Evolutionary conservation across 202 grass and related monocot genomes (phyloP).

Genomic region (Dendrocalamus latiflorus): DNA sequence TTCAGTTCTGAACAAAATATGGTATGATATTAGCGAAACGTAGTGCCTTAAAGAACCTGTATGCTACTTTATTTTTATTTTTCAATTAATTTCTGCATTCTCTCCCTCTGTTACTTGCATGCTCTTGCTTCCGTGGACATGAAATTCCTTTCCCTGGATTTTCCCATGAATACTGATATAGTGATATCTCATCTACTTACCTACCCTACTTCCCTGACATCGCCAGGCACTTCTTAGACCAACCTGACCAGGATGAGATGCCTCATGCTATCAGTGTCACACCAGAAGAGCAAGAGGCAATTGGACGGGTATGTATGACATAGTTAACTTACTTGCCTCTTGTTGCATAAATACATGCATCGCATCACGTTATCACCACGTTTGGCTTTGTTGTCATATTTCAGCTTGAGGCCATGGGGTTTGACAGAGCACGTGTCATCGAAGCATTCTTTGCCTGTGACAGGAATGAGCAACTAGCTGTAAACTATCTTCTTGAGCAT

Average conservation of each 20-base stretch:
- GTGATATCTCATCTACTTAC: slow-evolving; percentile 8
- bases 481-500: slow-evolving; percentile 93
- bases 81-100: neutral
- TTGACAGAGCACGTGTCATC: slow-evolving; percentile 68
- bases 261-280: slow-evolving; percentile 85
- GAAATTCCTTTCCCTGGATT: neutral
- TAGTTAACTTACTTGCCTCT: neutral
- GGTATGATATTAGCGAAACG: neutral
- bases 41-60: neutral
- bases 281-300: slow-evolving; percentile 76
- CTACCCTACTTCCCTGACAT: neutral
- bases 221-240: slow-evolving; percentile 62
- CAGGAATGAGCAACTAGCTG: slow-evolving; percentile 88
- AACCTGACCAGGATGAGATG: slow-evolving; percentile 83
- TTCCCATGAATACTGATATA: neutral
- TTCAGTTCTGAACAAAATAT: neutral
- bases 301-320: slow-evolving; percentile 55
- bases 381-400: neutral
- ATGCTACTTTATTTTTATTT: neutral
- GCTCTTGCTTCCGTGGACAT: neutral
- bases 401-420: slow-evolving; percentile 93
- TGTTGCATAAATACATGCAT: neutral
- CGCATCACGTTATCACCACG: neutral
- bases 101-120: neutral
- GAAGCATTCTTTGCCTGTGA: slow-evolving; percentile 93